Conservation (phyloP, 2,329 filamentous ascomycete species). For the Endocalyx cinctus region DNA sequence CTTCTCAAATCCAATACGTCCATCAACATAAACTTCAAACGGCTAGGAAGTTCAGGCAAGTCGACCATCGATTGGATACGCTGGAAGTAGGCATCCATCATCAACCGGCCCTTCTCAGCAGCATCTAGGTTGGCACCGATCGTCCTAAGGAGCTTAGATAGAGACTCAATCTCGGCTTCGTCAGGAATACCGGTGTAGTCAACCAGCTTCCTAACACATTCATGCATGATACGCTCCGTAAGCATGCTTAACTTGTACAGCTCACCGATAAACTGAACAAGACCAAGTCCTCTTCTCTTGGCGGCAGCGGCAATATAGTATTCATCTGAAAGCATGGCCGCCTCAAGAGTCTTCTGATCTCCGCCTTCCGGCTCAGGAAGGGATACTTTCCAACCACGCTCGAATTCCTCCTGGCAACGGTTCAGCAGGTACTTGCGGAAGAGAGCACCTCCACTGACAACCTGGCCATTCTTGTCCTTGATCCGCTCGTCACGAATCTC, state of each 20-base stretch:
- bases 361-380: slow-evolving; percentile 69
- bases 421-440: slow-evolving; percentile 99
- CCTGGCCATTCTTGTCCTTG: slow-evolving; percentile 79
- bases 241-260: slow-evolving; percentile 98
- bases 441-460: slow-evolving; percentile 85
- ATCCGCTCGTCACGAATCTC: slow-evolving; percentile 96
- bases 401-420: slow-evolving; percentile 97
- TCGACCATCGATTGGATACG: slow-evolving; percentile 81
- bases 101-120: slow-evolving; percentile 73
- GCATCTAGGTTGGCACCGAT: slow-evolving; percentile 84
- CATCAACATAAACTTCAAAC: slow-evolving; percentile 94
- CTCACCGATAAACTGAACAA: slow-evolving; percentile 98
- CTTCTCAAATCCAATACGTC: slow-evolving; percentile 83
- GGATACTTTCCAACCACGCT: slow-evolving; percentile 93
- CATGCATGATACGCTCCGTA: slow-evolving; percentile 98
- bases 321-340: slow-evolving; percentile 84
- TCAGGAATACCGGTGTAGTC: slow-evolving; percentile 92
- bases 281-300: slow-evolving; percentile 93
- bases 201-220: slow-evolving; percentile 94
- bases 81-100: slow-evolving; percentile 92
- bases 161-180: slow-evolving; percentile 92
- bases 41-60: slow-evolving; percentile 74
- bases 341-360: slow-evolving; percentile 60
- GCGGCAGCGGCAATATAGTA: slow-evolving; percentile 92
- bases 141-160: slow-evolving; percentile 87